Conservation (phyloP, 164 flowering plant genomes). For the grape (Vitis vinifera) region DNA sequence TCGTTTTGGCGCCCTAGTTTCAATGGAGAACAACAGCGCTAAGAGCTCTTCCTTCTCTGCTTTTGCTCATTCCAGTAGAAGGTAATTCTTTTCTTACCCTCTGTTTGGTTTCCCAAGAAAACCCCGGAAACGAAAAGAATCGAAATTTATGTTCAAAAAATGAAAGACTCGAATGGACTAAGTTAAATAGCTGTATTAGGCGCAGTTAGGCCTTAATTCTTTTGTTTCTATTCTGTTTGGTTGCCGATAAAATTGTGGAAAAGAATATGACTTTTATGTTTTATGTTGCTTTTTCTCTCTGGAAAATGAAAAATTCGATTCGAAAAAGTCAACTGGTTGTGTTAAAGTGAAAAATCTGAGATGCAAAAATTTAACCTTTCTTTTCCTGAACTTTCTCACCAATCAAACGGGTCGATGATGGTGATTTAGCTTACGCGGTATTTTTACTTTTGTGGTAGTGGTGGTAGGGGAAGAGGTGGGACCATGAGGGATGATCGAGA, state of each 20-base stretch:
- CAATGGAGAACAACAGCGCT: constrained; percentile 11
- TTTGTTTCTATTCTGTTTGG: background rate
- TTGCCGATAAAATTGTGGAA: background rate
- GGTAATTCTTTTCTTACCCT: constrained; percentile 17
- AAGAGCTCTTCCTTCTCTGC: constrained; percentile 29
- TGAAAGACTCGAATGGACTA: too few relatives aligned
- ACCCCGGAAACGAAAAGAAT: too few relatives aligned
- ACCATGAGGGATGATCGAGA: constrained; percentile 30
- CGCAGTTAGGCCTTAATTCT: background rate
- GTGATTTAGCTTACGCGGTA: background rate
- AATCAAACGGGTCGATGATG: background rate
- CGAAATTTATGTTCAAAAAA: too few relatives aligned
- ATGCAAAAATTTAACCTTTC: background rate
- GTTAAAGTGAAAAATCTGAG: background rate
- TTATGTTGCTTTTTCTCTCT: too few relatives aligned
- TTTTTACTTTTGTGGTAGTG: constrained; percentile 12
- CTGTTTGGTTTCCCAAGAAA: background rate
- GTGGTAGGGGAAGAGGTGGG: constrained; percentile 31
- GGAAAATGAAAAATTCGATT: too few relatives aligned
- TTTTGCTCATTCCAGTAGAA: constrained; percentile 28
- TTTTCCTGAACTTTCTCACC: background rate
- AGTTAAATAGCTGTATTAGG: too few relatives aligned
- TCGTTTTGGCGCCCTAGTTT: constrained; percentile 12
- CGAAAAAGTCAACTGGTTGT: too few relatives aligned
- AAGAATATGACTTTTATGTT: too few relatives aligned